phyloP scores from a whole-genome alignment of 306 rosid genomes.

The Neltuma alba region DNA sequence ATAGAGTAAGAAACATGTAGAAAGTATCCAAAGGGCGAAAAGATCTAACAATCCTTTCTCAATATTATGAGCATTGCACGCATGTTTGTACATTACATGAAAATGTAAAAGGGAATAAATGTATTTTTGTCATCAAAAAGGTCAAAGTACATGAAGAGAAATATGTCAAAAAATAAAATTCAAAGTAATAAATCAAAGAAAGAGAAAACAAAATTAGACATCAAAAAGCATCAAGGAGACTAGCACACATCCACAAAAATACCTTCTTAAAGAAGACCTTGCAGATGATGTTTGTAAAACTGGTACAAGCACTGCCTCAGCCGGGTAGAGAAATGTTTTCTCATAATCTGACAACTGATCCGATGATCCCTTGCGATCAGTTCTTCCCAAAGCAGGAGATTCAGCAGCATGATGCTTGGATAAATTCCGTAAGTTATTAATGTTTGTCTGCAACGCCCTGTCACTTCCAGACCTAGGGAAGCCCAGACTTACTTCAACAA shows the following conservation, averaged over 20 bases:
- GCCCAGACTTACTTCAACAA: conserved; percentile 91
- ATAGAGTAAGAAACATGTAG: conserved; percentile 35
- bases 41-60: not conserved
- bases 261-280: conserved; percentile 90
- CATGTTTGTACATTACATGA: not conserved
- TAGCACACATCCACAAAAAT: conserved; percentile 15
- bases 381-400: conserved; percentile 59
- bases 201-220: conserved; percentile 16
- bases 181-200: conserved; percentile 17
- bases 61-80: not conserved
- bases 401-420: conserved; percentile 60
- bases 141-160: not conserved
- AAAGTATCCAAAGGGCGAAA: not conserved
- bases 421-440: conserved; percentile 48
- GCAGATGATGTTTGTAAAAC: conserved; percentile 76
- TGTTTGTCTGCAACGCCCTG: conserved; percentile 50
- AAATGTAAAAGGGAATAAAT: not conserved
- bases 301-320: conserved; percentile 92
- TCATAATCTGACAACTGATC: conserved; percentile 58
- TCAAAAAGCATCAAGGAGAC: conserved; percentile 9
- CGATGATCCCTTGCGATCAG: conserved; percentile 68
- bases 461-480: conserved; percentile 67
- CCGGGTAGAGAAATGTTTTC: conserved; percentile 83
- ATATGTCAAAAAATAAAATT: not conserved
- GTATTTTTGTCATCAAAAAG: not conserved